Conservation (phyloP, 305 asterid genomes). For the Fraxinus baroniana region DNA sequence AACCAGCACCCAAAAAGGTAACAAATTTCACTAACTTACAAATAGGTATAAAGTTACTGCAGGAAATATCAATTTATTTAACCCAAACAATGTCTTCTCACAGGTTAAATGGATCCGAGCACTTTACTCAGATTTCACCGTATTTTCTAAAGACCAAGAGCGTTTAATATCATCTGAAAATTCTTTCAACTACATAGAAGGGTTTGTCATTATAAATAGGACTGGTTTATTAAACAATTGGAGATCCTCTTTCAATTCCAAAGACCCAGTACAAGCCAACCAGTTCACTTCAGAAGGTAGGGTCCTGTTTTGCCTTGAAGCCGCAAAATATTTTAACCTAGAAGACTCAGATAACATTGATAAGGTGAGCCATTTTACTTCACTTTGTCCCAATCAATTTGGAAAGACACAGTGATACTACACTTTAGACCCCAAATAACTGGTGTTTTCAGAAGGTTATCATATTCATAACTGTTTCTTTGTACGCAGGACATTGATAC, state of each 20-base stretch:
- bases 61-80: constrained; percentile 7
- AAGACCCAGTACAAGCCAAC: constrained; percentile 65
- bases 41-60: neutral
- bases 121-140: constrained; percentile 70
- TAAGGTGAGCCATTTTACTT: constrained; percentile 43
- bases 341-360: constrained; percentile 37
- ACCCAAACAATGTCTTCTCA: constrained; percentile 2
- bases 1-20: constrained; percentile 84
- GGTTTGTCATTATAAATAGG: constrained; percentile 71
- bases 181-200: constrained; percentile 80
- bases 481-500: constrained; percentile 52
- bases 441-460: neutral
- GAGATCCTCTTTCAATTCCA: constrained; percentile 84
- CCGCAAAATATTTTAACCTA: constrained; percentile 73
- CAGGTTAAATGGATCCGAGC: constrained; percentile 95
- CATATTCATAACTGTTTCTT: constrained; percentile 6
- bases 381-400: neutral
- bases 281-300: constrained; percentile 82
- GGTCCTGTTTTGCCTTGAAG: constrained; percentile 79
- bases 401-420: neutral
- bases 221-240: constrained; percentile 79
- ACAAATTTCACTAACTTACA: neutral
- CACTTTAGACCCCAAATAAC: neutral
- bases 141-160: constrained; percentile 77
- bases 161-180: constrained; percentile 50